A percentile compares a stretch with the other conserved stretches of the same genome.
Evolutionary conservation across 1,284 basidiomycete genomes (phyloP).

Genomic region (Sporisorium iseilematis-ciliati): DNA sequence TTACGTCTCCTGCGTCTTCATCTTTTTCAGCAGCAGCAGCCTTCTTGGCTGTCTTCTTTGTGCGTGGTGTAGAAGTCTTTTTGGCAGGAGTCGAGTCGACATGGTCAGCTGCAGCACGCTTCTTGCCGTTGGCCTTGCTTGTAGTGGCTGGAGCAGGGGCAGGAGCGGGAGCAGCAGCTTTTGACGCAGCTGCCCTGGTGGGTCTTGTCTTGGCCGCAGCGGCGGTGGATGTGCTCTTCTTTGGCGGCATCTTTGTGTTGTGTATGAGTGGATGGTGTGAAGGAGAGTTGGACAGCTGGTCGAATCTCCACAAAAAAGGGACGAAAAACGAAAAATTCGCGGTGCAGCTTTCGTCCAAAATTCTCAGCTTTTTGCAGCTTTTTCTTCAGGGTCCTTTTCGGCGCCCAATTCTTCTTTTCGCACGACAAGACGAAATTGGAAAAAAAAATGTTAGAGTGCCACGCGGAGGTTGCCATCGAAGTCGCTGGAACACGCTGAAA

Average conservation of each 20-base stretch:
- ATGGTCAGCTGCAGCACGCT: slow-evolving; percentile 22
- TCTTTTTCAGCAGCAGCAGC: slow-evolving; percentile 10
- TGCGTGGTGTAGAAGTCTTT: slow-evolving; percentile 15
- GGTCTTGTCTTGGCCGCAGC: slow-evolving; percentile 4
- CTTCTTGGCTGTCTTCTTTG: slow-evolving; percentile 18
- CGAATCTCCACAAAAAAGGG: not conserved
- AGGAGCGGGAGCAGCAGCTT: slow-evolving; percentile 3
- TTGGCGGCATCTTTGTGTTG: slow-evolving; percentile 28
- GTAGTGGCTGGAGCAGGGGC: slow-evolving; percentile 9
- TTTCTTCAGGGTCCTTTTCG: slow-evolving; percentile 12
- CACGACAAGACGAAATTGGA: slow-evolving; percentile 21
- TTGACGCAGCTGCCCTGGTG: slow-evolving; percentile 2
- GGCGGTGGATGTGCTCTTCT: slow-evolving; percentile 19
- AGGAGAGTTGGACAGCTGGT: not conserved
- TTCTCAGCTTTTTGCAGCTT: slow-evolving; percentile 9
- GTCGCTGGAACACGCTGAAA: slow-evolving; percentile 33
- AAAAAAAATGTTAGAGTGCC: slow-evolving; percentile 19
- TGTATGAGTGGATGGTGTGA: slow-evolving; percentile 1
- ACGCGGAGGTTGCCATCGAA: slow-evolving; percentile 19
- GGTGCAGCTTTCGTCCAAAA: slow-evolving; percentile 8
- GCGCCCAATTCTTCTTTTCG: slow-evolving; percentile 31
- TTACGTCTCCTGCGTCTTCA: slow-evolving; percentile 25
- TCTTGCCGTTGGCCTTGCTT: slow-evolving; percentile 35
- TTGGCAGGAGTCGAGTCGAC: slow-evolving; percentile 18
- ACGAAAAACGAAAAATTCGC: slow-evolving; percentile 6